phyloP scores from a whole-genome alignment of 257 asterid genomes.

The Lantana camara region DNA sequence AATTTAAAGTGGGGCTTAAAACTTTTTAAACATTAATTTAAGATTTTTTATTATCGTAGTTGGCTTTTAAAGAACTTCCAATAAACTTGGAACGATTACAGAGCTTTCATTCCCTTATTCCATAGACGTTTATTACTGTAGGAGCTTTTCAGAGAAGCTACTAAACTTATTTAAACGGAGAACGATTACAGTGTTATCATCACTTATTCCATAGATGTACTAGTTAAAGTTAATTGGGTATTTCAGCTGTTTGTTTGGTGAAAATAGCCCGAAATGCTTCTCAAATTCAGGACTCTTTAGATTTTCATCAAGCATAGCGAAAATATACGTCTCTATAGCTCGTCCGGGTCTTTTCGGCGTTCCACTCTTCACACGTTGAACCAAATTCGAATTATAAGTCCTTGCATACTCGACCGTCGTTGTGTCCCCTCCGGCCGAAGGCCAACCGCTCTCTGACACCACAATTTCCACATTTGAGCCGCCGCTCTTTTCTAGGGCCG shows the following conservation, averaged over 20 bases:
- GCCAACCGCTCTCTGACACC: constrained; percentile 51
- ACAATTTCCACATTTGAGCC: constrained; percentile 33
- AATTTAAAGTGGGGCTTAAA: no score
- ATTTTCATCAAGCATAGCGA: constrained; percentile 43
- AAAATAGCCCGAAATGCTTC: constrained; percentile 38
- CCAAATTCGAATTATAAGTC: constrained; percentile 36
- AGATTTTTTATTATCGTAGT: no score
- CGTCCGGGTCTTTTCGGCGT: constrained; percentile 38
- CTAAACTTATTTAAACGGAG: no score
- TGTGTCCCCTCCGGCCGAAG: constrained; percentile 35
- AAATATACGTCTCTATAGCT: constrained; percentile 33
- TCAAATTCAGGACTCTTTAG: constrained; percentile 36
- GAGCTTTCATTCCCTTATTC: no score
- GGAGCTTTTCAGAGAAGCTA: no score
- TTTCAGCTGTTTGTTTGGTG: constrained; percentile 20
- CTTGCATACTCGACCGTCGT: constrained; percentile 24
- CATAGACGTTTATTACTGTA: no score
- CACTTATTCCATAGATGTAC: not conserved
- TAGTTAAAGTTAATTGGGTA: constrained; percentile 29
- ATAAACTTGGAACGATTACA: no score
- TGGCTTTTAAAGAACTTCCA: no score
- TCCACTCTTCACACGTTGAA: constrained; percentile 34
- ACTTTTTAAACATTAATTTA: no score
- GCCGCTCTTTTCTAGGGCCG: constrained; percentile 33
- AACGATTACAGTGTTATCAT: no score